These are phyloP conservation scores for Penstemon eatonii DNA, from an alignment of 257 asterid genomes.

Conservation along the genomic window DNA sequence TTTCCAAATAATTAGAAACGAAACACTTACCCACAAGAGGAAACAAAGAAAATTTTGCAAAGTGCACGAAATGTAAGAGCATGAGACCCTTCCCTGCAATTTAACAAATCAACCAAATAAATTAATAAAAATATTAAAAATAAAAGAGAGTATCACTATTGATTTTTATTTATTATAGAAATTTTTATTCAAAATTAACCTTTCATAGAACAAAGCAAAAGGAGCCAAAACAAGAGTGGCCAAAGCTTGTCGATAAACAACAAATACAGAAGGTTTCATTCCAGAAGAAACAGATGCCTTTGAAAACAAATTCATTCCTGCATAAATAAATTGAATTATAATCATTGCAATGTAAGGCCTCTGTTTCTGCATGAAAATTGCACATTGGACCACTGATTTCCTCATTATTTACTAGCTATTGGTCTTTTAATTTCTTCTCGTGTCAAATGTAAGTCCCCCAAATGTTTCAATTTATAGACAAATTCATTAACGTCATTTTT, in stretches of 20 bases:
- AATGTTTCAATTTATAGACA: background rate
- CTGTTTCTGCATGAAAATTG: slow-evolving; percentile 3
- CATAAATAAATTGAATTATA: slow-evolving; percentile 33
- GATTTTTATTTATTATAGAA: too few species aligned
- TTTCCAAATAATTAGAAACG: background rate
- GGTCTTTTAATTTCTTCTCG: background rate
- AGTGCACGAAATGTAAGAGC: slow-evolving; percentile 41
- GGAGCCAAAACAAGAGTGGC: slow-evolving; percentile 51
- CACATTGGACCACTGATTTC: background rate
- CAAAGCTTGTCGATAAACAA: slow-evolving; percentile 48
- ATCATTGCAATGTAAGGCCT: slow-evolving; percentile 40
- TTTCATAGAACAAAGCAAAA: slow-evolving; percentile 38
- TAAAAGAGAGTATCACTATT: too few species aligned
- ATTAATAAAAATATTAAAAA: too few species aligned
- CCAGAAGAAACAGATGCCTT: slow-evolving; percentile 45
- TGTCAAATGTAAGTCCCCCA: background rate
- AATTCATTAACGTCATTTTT: background rate
- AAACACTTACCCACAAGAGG: slow-evolving; percentile 50
- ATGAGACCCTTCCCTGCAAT: slow-evolving; percentile 40
- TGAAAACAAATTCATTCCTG: slow-evolving; percentile 47
- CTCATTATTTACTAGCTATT: too few species aligned
- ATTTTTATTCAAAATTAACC: background rate
- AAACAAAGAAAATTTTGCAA: slow-evolving; percentile 45
- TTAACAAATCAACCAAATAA: background rate
- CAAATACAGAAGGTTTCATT: slow-evolving; percentile 49